Conservation (phyloP, 768 basidiomycete species). For the Coprinellus aureogranulatus region DNA sequence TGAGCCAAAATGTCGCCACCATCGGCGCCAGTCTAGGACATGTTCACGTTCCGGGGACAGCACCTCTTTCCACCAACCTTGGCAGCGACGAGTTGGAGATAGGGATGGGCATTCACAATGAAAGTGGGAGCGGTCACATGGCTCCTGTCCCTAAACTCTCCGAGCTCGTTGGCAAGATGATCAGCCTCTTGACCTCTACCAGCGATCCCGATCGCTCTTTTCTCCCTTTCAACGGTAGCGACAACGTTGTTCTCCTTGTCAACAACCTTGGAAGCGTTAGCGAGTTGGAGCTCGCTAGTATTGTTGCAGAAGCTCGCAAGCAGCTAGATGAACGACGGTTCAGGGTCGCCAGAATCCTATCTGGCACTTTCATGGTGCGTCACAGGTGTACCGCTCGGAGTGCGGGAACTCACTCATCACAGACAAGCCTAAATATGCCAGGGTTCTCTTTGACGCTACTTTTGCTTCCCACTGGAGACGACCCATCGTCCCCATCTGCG, state of each 20-base stretch:
- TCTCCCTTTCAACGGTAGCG: constrained; percentile 65
- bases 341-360: constrained; percentile 58
- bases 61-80: constrained; percentile 52
- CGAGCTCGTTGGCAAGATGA: constrained; percentile 65
- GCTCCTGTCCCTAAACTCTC: constrained; percentile 71
- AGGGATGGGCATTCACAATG: constrained; percentile 91
- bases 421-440: constrained; percentile 92
- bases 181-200: constrained; percentile 69
- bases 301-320: constrained; percentile 59
- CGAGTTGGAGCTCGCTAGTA: constrained; percentile 73
- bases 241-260: constrained; percentile 74
- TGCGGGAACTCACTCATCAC: not conserved
- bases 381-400: not conserved
- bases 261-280: constrained; percentile 89
- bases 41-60: constrained; percentile 85
- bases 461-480: constrained; percentile 56
- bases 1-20: constrained; percentile 68
- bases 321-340: constrained; percentile 58
- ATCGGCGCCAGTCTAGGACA: constrained; percentile 88
- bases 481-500: constrained; percentile 34
- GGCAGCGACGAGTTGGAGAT: constrained; percentile 73
- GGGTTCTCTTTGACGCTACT: constrained; percentile 86
- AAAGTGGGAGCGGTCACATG: constrained; percentile 67
- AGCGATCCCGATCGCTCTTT: constrained; percentile 76
- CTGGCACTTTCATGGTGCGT: constrained; percentile 84